These are phyloP conservation scores for Neoboletus magnificus DNA, from an alignment of 768 basidiomycete genomes.

Conservation along the genomic window DNA sequence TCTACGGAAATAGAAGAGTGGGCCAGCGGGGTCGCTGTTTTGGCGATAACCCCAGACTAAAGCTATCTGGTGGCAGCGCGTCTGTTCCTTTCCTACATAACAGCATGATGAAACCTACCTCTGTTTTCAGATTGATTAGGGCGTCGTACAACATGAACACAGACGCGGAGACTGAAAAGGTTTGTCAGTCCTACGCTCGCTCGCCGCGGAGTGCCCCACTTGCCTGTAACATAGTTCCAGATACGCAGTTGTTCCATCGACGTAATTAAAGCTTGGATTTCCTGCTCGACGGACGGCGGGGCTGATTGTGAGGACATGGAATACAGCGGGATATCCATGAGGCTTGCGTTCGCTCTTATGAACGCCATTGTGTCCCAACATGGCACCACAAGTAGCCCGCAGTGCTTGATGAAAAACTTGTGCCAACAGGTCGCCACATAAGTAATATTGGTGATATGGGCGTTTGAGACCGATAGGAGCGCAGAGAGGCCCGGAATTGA, in stretches of 20 bases:
- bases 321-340: neutral
- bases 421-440: neutral
- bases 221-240: conserved; percentile 16
- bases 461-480: neutral
- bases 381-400: neutral
- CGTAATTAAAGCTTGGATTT: neutral
- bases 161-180: conserved; percentile 11
- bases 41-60: conserved; percentile 15
- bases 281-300: neutral
- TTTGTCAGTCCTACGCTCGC: neutral
- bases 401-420: conserved; percentile 1
- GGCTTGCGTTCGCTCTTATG: neutral
- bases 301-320: conserved; percentile 10
- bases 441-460: neutral
- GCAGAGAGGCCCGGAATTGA: too few species aligned
- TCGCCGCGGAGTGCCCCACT: neutral
- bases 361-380: neutral
- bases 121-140: conserved; percentile 17
- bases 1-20: neutral
- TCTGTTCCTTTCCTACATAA: neutral
- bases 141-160: conserved; percentile 22
- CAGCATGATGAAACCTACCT: conserved; percentile 4
- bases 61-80: conserved; percentile 3
- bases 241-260: conserved; percentile 13
- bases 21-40: neutral